Conservation (phyloP, 164 flowering plant genomes). For the Magnolia sinica region DNA sequence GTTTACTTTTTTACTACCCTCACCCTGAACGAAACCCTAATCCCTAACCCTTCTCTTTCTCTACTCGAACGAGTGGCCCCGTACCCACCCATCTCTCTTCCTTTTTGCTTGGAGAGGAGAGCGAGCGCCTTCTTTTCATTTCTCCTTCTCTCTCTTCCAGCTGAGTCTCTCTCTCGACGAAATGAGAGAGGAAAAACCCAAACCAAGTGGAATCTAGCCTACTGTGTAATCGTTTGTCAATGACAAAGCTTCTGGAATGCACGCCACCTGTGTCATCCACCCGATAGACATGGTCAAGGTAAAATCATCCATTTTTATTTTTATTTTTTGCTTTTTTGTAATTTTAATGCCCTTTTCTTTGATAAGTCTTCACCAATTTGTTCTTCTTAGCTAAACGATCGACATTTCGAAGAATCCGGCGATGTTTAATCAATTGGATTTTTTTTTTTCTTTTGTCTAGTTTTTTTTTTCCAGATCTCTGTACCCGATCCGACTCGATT, state of each 20-base stretch:
- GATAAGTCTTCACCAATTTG: background rate
- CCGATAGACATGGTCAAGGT: slow-evolving; percentile 67
- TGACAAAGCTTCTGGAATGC: slow-evolving; percentile 60
- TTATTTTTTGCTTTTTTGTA: background rate
- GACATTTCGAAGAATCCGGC: background rate
- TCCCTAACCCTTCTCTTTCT: too few relatives aligned
- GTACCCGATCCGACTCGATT: too few relatives aligned
- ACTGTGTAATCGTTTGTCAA: slow-evolving; percentile 51
- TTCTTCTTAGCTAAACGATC: background rate
- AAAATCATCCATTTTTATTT: background rate
- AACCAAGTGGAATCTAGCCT: slow-evolving; percentile 35
- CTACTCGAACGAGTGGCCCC: too few relatives aligned
- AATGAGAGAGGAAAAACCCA: slow-evolving; percentile 39
- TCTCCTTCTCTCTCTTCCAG: slow-evolving; percentile 51
- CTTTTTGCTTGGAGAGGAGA: background rate
- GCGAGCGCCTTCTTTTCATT: background rate
- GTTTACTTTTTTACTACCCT: too few relatives aligned
- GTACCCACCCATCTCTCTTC: too few relatives aligned
- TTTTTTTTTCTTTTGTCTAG: too few relatives aligned
- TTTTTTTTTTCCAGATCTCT: too few relatives aligned
- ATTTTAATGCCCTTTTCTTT: too few relatives aligned
- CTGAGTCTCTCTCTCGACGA: background rate
- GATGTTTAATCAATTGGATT: too few relatives aligned
- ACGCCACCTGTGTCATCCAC: slow-evolving; percentile 61
- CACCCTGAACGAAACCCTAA: too few relatives aligned